A percentile compares a stretch with the other conserved stretches of the same genome.
Conservation (phyloP, 495 filamentous ascomycete genomes). For the Lasiosphaeria ovina region DNA sequence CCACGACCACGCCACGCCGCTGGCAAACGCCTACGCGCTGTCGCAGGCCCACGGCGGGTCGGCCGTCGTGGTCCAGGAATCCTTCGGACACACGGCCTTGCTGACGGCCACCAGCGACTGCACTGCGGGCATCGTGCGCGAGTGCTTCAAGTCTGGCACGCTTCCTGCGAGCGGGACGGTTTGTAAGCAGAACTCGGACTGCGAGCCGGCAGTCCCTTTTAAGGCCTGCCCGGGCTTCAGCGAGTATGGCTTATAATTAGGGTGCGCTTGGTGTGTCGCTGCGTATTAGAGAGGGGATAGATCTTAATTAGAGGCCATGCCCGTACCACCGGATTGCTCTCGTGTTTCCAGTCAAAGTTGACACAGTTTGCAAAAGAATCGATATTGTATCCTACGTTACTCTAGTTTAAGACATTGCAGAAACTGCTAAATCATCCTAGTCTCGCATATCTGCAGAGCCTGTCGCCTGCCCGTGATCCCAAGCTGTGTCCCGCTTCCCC, state of each 20-base stretch:
- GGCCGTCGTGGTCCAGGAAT: constrained; percentile 1
- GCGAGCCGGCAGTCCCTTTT: background rate
- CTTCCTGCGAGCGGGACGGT: background rate
- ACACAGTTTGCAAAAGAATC: background rate
- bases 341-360: background rate
- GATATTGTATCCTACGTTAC: background rate
- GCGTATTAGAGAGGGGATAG: background rate
- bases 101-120: background rate
- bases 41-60: background rate
- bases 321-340: background rate
- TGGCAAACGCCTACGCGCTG: background rate
- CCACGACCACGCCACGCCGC: constrained; percentile 2
- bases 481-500: background rate
- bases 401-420: background rate
- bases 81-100: background rate
- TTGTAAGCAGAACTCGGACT: background rate
- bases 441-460: background rate
- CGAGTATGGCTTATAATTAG: background rate
- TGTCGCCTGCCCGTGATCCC: background rate
- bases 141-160: background rate
- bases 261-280: background rate
- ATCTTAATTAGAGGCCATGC: background rate
- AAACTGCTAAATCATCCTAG: background rate
- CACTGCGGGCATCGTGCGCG: background rate
- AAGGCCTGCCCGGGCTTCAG: background rate